Evolutionary conservation across 2,329 filamentous ascomycete species (phyloP).

Genomic region (Trichoderma koningiopsis): DNA sequence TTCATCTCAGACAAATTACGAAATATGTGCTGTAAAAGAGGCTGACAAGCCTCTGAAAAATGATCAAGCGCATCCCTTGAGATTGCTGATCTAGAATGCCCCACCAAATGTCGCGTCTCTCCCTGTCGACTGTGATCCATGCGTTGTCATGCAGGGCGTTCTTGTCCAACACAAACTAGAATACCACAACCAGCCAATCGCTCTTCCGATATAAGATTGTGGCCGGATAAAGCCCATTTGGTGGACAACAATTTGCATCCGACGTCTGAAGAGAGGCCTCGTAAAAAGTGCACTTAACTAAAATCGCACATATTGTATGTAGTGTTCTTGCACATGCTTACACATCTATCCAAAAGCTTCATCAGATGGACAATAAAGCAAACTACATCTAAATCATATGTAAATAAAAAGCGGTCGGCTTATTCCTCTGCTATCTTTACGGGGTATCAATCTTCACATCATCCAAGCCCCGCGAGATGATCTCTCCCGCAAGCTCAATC

Average conservation of each 20-base stretch:
- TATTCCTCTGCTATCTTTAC: not conserved
- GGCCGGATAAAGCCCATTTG: not conserved
- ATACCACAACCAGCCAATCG: not conserved
- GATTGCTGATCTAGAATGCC: not conserved
- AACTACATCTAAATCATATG: not conserved
- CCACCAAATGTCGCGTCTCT: not conserved
- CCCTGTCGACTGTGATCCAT: not conserved
- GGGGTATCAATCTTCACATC: constrained; percentile 29
- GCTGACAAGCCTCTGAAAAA: not conserved
- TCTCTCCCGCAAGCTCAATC: constrained; percentile 45
- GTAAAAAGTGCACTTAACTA: not conserved
- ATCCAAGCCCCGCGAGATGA: constrained; percentile 32
- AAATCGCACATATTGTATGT: not conserved
- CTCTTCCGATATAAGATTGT: not conserved
- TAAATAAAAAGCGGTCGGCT: not conserved
- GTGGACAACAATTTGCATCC: not conserved
- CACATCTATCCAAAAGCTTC: not conserved
- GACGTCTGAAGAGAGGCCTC: not conserved
- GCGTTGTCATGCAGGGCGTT: not conserved
- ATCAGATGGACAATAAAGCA: not conserved
- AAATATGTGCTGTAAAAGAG: not conserved
- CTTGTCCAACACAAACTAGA: not conserved
- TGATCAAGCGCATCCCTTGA: not conserved
- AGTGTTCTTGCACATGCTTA: not conserved
- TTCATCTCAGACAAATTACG: not conserved